Percentiles rank a stretch among this genome's conserved stretches.
phyloP scores from a whole-genome alignment of 2,329 filamentous ascomycete genomes.

The Trematosphaeria pertusa region DNA sequence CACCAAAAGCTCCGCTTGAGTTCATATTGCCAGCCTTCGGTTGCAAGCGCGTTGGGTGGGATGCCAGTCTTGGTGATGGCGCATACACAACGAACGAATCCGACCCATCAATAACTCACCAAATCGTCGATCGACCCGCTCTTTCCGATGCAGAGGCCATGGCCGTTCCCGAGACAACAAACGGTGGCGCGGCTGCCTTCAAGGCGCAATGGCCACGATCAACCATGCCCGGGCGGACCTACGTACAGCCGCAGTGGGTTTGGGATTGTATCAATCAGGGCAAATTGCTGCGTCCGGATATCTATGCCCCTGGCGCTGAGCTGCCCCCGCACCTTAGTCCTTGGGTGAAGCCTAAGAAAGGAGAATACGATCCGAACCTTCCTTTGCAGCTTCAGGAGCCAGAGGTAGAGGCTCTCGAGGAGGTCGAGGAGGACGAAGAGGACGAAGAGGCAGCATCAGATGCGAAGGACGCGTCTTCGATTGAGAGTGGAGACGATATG shows the following conservation, averaged over 20 bases:
- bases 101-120: slow-evolving; percentile 90
- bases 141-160: slow-evolving; percentile 58
- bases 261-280: slow-evolving; percentile 97
- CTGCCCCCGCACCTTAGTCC: slow-evolving; percentile 95
- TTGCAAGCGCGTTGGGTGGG: slow-evolving; percentile 96
- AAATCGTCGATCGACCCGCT: slow-evolving; percentile 89
- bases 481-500: slow-evolving; percentile 31
- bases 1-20: slow-evolving; percentile 86
- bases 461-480: slow-evolving; percentile 47
- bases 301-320: slow-evolving; percentile 88
- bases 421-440: slow-evolving; percentile 53
- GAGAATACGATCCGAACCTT: slow-evolving; percentile 89
- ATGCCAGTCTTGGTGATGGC: slow-evolving; percentile 85
- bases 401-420: slow-evolving; percentile 76
- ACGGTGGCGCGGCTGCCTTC: slow-evolving; percentile 56
- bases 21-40: slow-evolving; percentile 94
- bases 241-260: slow-evolving; percentile 97
- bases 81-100: slow-evolving; percentile 90
- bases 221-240: slow-evolving; percentile 88
- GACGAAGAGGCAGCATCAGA: slow-evolving; percentile 52
- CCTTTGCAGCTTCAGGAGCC: slow-evolving; percentile 87
- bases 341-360: slow-evolving; percentile 86
- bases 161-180: slow-evolving; percentile 57
- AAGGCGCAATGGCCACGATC: slow-evolving; percentile 64
- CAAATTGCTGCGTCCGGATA: slow-evolving; percentile 82